phyloP scores from a whole-genome alignment of 345 rosid species.

The Eucalyptus curtisii region DNA sequence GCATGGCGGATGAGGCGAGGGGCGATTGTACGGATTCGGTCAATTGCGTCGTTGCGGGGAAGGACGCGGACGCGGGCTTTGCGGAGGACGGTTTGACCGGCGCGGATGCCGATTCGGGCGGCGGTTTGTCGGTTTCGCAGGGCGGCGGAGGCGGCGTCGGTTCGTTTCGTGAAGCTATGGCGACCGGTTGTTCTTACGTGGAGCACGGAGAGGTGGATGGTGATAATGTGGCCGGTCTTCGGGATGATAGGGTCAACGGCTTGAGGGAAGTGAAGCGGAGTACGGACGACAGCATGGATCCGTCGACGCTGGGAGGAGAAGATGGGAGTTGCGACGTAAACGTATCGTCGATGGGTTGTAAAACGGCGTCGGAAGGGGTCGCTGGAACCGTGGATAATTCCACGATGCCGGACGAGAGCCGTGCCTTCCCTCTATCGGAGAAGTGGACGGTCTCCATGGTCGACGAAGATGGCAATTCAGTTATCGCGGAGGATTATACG shows the following conservation, averaged over 20 bases:
- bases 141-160: not conserved
- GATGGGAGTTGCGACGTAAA: not conserved
- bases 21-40: not conserved
- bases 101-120: not conserved
- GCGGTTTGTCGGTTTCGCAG: not conserved
- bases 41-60: not conserved
- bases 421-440: not conserved
- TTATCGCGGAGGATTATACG: not conserved
- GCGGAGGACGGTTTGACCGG: not conserved
- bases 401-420: not conserved
- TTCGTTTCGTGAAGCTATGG: not conserved
- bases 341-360: not conserved
- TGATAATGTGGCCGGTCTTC: not conserved
- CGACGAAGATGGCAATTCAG: not conserved
- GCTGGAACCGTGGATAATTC: not conserved
- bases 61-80: not conserved
- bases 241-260: not conserved
- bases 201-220: not conserved
- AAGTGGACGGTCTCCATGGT: not conserved
- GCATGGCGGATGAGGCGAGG: not conserved
- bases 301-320: not conserved
- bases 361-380: not conserved
- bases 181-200: not conserved
- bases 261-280: not conserved
- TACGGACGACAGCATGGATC: not conserved